Evolutionary conservation across 768 basidiomycete genomes (phyloP).

Genomic region (Tulasnella sp.): DNA sequence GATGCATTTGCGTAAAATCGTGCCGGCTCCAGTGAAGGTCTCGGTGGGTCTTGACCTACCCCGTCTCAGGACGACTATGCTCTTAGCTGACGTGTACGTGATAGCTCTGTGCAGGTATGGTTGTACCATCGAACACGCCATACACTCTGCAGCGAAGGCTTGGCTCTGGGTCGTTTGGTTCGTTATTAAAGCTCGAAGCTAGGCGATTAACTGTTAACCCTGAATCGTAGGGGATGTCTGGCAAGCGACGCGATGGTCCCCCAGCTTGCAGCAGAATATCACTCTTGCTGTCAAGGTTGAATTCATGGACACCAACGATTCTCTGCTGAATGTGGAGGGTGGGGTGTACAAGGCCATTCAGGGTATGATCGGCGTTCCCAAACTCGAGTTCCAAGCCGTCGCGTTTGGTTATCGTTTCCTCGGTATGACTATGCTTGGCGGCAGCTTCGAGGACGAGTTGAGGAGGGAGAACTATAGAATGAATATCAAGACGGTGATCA

Average conservation of each 20-base stretch:
- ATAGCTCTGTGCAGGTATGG: not conserved
- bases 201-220: not conserved
- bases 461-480: not conserved
- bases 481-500: not conserved
- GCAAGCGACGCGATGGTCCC: not conserved
- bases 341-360: not conserved
- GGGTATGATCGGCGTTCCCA: not conserved
- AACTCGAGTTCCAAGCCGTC: not conserved
- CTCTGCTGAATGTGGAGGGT: not conserved
- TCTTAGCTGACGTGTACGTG: not conserved
- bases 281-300: conserved; percentile 1
- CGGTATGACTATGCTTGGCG: not conserved
- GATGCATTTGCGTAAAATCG: not conserved
- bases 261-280: not conserved
- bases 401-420: not conserved
- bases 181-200: not conserved
- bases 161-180: conserved; percentile 7
- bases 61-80: not conserved
- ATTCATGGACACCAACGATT: not conserved
- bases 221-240: conserved; percentile 8
- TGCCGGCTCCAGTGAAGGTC: not conserved
- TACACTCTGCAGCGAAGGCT: not conserved
- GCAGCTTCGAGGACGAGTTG: not conserved
- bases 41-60: not conserved
- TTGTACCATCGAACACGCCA: not conserved